Conservation (phyloP, 495 filamentous ascomycete genomes). For the Elaphomyces granulatus region DNA sequence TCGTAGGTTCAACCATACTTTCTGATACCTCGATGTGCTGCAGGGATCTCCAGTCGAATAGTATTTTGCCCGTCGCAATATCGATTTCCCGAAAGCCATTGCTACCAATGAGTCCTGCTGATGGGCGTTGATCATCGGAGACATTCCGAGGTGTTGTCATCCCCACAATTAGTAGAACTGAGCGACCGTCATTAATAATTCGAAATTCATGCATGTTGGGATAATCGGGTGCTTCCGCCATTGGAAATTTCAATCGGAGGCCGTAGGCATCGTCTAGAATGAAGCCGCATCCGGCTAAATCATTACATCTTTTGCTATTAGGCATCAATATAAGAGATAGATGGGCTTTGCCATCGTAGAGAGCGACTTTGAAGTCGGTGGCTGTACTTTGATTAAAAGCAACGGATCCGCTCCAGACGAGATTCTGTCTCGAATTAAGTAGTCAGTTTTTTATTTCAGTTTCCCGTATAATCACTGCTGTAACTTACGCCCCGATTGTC, state of each 20-base stretch:
- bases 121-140: slow-evolving; percentile 28
- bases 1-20: no score
- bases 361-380: slow-evolving; percentile 28
- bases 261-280: slow-evolving; percentile 24
- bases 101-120: slow-evolving; percentile 25
- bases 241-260: slow-evolving; percentile 24
- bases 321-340: slow-evolving; percentile 35
- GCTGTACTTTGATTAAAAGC: slow-evolving; percentile 23
- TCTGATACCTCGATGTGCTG: slow-evolving; percentile 23
- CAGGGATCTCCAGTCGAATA: slow-evolving; percentile 33
- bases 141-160: slow-evolving; percentile 24
- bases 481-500: slow-evolving; percentile 24
- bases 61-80: slow-evolving; percentile 27
- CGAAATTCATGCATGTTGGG: slow-evolving; percentile 42
- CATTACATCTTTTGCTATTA: slow-evolving; percentile 23
- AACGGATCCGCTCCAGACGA: slow-evolving; percentile 29
- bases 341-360: slow-evolving; percentile 25
- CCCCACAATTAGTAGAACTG: slow-evolving; percentile 35
- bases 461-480: no score
- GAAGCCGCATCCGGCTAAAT: slow-evolving; percentile 22
- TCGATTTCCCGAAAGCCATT: slow-evolving; percentile 35
- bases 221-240: no score
- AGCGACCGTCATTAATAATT: slow-evolving; percentile 25
- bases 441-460: no score
- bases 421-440: slow-evolving; percentile 13